These are phyloP conservation scores for Myxozyma neglecta DNA, from an alignment of 805 yeast species.

Conservation along the genomic window DNA sequence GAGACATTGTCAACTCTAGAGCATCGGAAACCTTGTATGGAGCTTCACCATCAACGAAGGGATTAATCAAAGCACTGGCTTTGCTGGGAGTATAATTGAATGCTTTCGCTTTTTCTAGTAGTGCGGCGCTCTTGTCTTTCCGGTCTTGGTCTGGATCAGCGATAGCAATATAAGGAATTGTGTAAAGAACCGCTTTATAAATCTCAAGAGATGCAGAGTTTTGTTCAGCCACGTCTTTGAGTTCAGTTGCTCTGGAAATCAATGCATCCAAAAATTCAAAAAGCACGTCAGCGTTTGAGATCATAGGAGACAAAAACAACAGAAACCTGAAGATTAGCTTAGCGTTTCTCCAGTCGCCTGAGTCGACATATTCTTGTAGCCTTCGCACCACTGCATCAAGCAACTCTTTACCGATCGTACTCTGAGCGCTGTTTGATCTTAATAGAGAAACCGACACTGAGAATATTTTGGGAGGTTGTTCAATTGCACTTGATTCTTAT, in stretches of 20 bases:
- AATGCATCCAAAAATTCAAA: constrained; percentile 54
- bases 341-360: constrained; percentile 58
- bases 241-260: constrained; percentile 54
- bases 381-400: constrained; percentile 67
- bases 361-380: constrained; percentile 56
- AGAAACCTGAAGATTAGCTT: constrained; percentile 72
- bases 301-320: constrained; percentile 62
- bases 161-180: constrained; percentile 22
- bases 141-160: constrained; percentile 8
- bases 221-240: constrained; percentile 43
- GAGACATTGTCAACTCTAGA: constrained; percentile 12
- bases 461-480: constrained; percentile 88
- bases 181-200: constrained; percentile 8
- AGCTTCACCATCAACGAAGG: constrained; percentile 26
- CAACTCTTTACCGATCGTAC: constrained; percentile 65
- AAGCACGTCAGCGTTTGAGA: constrained; percentile 48
- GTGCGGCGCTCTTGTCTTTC: not conserved
- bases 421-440: constrained; percentile 62
- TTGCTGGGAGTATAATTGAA: constrained; percentile 6
- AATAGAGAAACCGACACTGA: constrained; percentile 68
- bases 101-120: constrained; percentile 14
- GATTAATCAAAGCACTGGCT: constrained; percentile 16
- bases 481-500: constrained; percentile 43
- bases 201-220: constrained; percentile 13
- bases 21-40: constrained; percentile 25